Base-by-base conservation (phyloP, 257 asterid species). In the Nicotiana benthamiana region DNA sequence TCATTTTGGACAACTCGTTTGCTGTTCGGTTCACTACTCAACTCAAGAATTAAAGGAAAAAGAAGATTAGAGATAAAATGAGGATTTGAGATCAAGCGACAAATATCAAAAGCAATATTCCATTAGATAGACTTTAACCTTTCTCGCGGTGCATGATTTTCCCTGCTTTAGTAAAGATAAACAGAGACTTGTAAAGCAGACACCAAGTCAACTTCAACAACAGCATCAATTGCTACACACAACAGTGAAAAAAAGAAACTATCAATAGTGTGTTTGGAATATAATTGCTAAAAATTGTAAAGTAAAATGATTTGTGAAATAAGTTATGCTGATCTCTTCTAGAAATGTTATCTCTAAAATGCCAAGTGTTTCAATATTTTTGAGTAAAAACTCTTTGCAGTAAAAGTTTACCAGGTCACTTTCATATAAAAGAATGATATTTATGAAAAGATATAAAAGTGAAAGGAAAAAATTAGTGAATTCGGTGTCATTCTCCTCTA, bases 161-260 rank as follows among this genome's bases (percentile, higher is more conserved):
- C 77, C 98, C 97, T 13, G 96, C 87, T 81, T 93, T 90, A 16
- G 95, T 93, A 89, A 95, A 95, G 85, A 95, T 93, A 94, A 48
- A 77, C 83, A 53, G 94, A 90, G 30, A 94, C 97, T 85, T 86
- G 70, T 65, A 91, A 90, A 59, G 97, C 94, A 81, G 94, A 84
- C 48, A 87, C 96, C 93, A 94, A 86, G 87, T 91, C 89, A 56
- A 72, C 86, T 86, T 95, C 98, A 10, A 86, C 79, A 81, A 92
- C 91, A 56, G 98, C 98, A 86, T 95, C 99, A 81, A 95, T 77
- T 16, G 99, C 97, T 6, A 93, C 90, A 83, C 97, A 95, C 99
- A 93, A 86, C 74, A 81, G 80, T 54, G 75, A 51, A 20, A 7
- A 56, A 28, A 10, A 61, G 34, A 79, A 61, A 63, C 78, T 78